Percentiles rank a stretch among this genome's conserved stretches.
Evolutionary conservation across 805 yeast genomes (phyloP).

Genomic region (Kodamaea fukazawae): DNA sequence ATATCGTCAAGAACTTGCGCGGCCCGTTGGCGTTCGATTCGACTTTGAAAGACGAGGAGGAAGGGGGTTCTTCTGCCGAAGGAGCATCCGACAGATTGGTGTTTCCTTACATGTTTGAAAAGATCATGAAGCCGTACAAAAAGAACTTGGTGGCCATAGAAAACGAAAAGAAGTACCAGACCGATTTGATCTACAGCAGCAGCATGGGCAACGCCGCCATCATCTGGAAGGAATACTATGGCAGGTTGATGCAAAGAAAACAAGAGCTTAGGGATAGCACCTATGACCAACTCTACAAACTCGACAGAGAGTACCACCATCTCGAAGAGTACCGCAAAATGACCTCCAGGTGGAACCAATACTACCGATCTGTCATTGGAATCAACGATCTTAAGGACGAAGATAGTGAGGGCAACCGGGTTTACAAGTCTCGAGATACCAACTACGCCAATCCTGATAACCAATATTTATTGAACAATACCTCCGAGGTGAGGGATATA

Average conservation of each 20-base stretch:
- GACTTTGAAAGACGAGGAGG: conserved; percentile 16
- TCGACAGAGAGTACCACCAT: conserved; percentile 30
- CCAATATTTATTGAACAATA: conserved; percentile 25
- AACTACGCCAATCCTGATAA: conserved; percentile 23
- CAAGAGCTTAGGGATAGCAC: conserved; percentile 25
- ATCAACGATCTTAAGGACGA: conserved; percentile 15
- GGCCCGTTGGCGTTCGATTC: conserved; percentile 36
- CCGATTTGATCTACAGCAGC: conserved; percentile 19
- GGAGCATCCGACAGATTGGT: conserved; percentile 14
- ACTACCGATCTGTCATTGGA: conserved; percentile 27
- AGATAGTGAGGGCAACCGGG: conserved; percentile 5
- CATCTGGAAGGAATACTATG: conserved; percentile 36
- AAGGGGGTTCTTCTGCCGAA: not conserved
- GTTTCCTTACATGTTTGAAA: conserved; percentile 21
- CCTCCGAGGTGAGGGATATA: conserved; percentile 31
- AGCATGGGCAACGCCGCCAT: conserved; percentile 23
- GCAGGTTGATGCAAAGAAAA: conserved; percentile 22
- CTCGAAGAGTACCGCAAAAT: conserved; percentile 16
- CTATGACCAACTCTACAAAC: conserved; percentile 23
- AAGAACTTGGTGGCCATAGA: conserved; percentile 22
- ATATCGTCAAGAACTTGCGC: conserved; percentile 27
- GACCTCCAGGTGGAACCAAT: conserved; percentile 15
- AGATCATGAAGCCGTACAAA: conserved; percentile 21
- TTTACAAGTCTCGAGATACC: conserved; percentile 15
- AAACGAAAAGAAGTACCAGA: conserved; percentile 32